These are phyloP conservation scores for Olyra latifolia DNA, from an alignment of 176 grass and related monocot species.

Conservation along the genomic window DNA sequence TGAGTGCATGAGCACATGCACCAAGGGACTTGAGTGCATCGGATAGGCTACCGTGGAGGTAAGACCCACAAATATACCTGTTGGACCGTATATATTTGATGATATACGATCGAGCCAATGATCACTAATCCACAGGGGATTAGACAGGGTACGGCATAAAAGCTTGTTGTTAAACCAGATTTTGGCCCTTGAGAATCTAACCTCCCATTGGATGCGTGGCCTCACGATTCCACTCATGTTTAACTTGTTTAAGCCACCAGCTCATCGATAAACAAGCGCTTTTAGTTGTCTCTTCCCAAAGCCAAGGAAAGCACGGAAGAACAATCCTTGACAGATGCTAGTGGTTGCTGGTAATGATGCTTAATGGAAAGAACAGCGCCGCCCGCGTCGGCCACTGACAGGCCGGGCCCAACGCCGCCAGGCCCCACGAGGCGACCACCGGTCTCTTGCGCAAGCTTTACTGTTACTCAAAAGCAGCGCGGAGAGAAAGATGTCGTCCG, in stretches of 20 bases:
- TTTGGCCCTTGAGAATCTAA: too few species aligned
- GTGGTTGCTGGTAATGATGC: conserved; percentile 32
- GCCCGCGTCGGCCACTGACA: not conserved
- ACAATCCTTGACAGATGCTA: conserved; percentile 33
- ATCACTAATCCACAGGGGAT: too few species aligned
- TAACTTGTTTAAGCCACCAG: not conserved
- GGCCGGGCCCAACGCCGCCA: not conserved
- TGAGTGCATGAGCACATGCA: too few species aligned
- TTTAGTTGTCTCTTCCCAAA: conserved; percentile 41
- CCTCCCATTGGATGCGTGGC: not conserved
- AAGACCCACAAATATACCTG: too few species aligned
- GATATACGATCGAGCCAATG: too few species aligned
- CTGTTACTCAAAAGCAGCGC: conserved; percentile 38
- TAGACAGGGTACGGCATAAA: too few species aligned
- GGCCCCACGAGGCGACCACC: not conserved
- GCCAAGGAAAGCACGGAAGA: conserved; percentile 48
- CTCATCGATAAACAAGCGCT: conserved; percentile 22
- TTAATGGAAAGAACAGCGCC: conserved; percentile 23
- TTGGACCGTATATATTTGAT: too few species aligned
- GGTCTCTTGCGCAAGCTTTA: conserved; percentile 45
- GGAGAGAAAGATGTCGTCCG: not conserved
- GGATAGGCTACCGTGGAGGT: too few species aligned
- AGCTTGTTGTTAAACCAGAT: too few species aligned
- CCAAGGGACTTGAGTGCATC: too few species aligned
- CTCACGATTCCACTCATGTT: not conserved